Evolutionary conservation across 2,329 filamentous ascomycete genomes (phyloP).

Genomic region (Neofusicoccum sp.): DNA sequence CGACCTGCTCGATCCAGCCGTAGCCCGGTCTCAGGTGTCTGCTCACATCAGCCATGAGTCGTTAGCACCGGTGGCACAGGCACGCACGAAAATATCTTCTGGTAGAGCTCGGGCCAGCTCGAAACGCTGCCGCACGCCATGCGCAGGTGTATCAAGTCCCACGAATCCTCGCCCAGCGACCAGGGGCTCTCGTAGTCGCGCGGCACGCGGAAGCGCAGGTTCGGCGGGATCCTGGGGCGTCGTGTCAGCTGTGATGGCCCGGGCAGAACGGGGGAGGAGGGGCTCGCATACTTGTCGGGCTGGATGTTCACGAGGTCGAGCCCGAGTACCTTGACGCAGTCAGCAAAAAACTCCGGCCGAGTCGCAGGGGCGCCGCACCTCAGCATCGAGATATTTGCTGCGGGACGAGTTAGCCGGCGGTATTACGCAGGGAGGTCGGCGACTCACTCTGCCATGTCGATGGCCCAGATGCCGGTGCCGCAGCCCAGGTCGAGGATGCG

Average conservation of each 20-base stretch:
- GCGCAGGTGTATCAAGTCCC: constrained; percentile 81
- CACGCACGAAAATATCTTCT: constrained; percentile 63
- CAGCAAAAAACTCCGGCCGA: constrained; percentile 9
- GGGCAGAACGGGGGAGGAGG: not conserved
- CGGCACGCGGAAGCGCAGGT: constrained; percentile 64
- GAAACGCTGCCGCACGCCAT: constrained; percentile 75
- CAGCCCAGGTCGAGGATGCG: constrained; percentile 69
- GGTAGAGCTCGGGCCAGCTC: constrained; percentile 73
- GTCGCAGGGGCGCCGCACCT: constrained; percentile 36
- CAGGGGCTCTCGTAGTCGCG: constrained; percentile 78
- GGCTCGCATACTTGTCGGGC: constrained; percentile 49
- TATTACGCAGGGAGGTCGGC: not conserved
- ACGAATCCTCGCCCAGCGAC: constrained; percentile 65
- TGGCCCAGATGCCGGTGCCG: constrained; percentile 88
- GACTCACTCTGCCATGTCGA: constrained; percentile 75
- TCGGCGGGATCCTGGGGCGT: constrained; percentile 63
- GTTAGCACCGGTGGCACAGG: not conserved
- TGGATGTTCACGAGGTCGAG: constrained; percentile 63
- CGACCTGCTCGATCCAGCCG: constrained; percentile 81
- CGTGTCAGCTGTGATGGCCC: constrained; percentile 22
- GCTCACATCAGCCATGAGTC: constrained; percentile 7
- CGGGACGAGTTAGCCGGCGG: constrained; percentile 29
- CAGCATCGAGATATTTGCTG: constrained; percentile 56
- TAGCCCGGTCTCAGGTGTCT: constrained; percentile 74
- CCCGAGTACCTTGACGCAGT: constrained; percentile 50